These are phyloP conservation scores for Debaryomycetaceae sp. DNA, from an alignment of 1,139 yeast species.

Conservation along the genomic window DNA sequence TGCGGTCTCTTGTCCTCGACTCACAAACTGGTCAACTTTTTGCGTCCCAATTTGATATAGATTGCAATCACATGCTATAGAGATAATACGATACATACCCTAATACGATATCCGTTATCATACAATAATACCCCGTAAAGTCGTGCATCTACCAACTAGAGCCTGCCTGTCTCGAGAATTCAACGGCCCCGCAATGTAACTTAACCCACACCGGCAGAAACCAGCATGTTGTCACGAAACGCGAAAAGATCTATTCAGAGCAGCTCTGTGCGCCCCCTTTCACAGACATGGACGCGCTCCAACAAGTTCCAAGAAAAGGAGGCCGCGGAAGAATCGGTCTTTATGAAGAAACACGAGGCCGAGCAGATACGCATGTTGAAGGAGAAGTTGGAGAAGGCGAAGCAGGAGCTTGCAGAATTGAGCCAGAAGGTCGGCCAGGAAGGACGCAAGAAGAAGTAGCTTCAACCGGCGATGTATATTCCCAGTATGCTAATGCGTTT, in stretches of 20 bases:
- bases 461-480: not conserved
- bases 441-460: conserved; percentile 22
- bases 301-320: conserved; percentile 32
- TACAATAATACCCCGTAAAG: no score
- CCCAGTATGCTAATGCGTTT: no score
- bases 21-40: conserved; percentile 40
- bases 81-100: conserved; percentile 1
- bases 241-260: conserved; percentile 17
- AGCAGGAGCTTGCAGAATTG: conserved; percentile 32
- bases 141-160: no score
- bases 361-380: conserved; percentile 38
- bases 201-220: not conserved
- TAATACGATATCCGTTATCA: no score
- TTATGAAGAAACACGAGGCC: conserved; percentile 36
- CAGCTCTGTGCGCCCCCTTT: conserved; percentile 26
- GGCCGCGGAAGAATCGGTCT: conserved; percentile 34
- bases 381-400: conserved; percentile 35
- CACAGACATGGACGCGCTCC: conserved; percentile 21
- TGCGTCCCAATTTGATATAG: conserved; percentile 30
- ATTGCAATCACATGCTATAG: conserved; percentile 3
- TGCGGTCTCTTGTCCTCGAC: conserved; percentile 57
- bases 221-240: conserved; percentile 24
- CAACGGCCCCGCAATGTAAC: no score
- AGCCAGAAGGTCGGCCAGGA: conserved; percentile 27
- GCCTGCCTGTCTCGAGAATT: no score